Conservation (phyloP, 768 basidiomycete species). For the Tulasnella sp. region DNA sequence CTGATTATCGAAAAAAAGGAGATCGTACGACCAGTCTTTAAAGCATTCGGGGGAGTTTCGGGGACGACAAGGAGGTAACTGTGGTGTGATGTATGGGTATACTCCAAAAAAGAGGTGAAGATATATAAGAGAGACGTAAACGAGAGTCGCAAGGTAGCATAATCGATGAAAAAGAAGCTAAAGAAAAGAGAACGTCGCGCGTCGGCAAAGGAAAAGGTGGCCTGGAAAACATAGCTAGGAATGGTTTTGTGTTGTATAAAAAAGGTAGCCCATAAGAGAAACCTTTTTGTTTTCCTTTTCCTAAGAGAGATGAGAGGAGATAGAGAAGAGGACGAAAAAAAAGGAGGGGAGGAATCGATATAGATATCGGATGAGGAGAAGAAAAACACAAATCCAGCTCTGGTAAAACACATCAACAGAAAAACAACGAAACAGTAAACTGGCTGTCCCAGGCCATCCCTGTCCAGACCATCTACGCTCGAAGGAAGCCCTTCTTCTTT, state of each 20-base stretch:
- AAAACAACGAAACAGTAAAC: constrained; percentile 10
- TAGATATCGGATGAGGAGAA: constrained; percentile 6
- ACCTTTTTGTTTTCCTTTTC: constrained; percentile 21
- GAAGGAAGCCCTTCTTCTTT: constrained; percentile 66
- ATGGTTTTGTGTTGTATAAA: constrained; percentile 52
- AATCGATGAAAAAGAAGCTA: neutral
- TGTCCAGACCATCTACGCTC: constrained; percentile 33
- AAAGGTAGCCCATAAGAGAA: too few relatives aligned
- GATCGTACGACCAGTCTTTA: neutral
- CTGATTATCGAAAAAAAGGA: neutral
- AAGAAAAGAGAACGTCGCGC: constrained; percentile 31
- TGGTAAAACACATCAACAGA: constrained; percentile 3
- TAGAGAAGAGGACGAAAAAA: constrained; percentile 28
- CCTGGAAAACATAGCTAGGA: constrained; percentile 40
- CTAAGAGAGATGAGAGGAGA: neutral
- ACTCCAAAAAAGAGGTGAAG: neutral
- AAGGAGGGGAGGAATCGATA: constrained; percentile 32
- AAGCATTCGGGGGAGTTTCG: neutral
- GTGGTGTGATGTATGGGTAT: neutral
- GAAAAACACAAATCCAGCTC: constrained; percentile 1
- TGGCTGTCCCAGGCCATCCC: neutral
- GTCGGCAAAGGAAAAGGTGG: constrained; percentile 36
- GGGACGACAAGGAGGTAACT: neutral
- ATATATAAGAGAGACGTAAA: neutral
- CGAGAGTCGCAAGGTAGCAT: neutral